Base-by-base conservation (phyloP, 345 rosid genomes). In the Jatropha curcas region DNA sequence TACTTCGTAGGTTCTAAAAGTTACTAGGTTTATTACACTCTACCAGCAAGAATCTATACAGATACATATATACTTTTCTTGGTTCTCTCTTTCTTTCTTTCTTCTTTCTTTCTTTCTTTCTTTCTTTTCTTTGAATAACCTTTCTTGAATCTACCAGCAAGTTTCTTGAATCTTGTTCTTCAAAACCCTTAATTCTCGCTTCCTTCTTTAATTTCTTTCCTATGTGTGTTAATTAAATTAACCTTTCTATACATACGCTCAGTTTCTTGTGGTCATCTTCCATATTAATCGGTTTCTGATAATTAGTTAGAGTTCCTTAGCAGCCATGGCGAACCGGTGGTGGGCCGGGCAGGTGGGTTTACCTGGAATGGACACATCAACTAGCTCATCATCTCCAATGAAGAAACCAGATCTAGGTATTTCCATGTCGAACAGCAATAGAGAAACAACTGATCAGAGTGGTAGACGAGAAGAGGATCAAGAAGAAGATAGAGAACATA, bases 381-480 rank as follows among this genome's bases (percentile, higher is more conserved):
- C 90, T 5, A 77, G 85, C 48, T 82, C 85, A 70, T 80, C 92
- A 2, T 82, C 92, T 82, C 87, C 84, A 30, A 67, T 88, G 84
- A 84, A 88, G 84, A 86, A 85, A 74, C 88, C 92, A 79, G 90
- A 88, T 86, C 90, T 88, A 65, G 88, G 89, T 57, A 88, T 88
- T 76, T 88, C 92, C 70, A 86, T 88, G 78, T 70, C 83, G 52
- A 86, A 71, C 69, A 72, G 3, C 80, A 75, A 76, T 50, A 80
- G 74, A 66, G 84, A 74, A 60, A 75, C 82, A 12, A 71, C 78
- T 13, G 86, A 79, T 41, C 45, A 41, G 71, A 77, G 88, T 46
- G 76, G 82, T 7, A 31, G 82, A 60, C 63, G 71, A 7, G 76
- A 76, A 5, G 86, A 79, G 4, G 81, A 70, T 0, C 60, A 84